Evolutionary conservation across 441 rosid species (phyloP).

Genomic region (Sinapis alba): DNA sequence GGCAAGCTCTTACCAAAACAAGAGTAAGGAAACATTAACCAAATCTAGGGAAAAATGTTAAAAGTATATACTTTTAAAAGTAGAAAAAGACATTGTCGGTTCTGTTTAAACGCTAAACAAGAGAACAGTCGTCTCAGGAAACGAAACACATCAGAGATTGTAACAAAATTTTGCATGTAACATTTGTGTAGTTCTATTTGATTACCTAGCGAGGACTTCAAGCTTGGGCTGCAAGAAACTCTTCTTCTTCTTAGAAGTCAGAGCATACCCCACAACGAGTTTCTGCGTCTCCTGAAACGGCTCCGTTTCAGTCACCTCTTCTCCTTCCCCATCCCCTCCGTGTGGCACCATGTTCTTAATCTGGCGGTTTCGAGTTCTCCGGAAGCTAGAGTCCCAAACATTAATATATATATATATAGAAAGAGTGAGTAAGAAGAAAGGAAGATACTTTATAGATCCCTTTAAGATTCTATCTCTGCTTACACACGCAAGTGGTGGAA

Average conservation of each 20-base stretch:
- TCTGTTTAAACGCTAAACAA: conserved; percentile 16
- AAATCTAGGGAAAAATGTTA: conserved; percentile 37
- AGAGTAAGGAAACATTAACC: conserved; percentile 31
- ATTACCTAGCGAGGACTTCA: conserved; percentile 76
- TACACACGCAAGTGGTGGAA: conserved; percentile 7
- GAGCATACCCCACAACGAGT: conserved; percentile 83
- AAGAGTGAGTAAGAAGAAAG: neutral
- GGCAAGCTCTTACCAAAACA: conserved; percentile 18
- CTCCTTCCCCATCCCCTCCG: conserved; percentile 32
- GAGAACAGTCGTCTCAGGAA: conserved; percentile 16
- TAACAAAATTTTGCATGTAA: neutral
- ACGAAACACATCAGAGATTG: neutral
- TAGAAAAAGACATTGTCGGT: conserved; percentile 29
- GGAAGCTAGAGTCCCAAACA: conserved; percentile 33
- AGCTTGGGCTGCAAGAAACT: conserved; percentile 92
- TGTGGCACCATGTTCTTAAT: conserved; percentile 37
- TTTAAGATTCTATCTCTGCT: conserved; percentile 23
- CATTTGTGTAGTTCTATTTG: neutral
- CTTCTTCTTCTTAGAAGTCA: conserved; percentile 85
- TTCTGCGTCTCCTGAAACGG: conserved; percentile 40
- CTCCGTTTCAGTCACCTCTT: conserved; percentile 14
- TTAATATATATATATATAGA: conserved; percentile 9
- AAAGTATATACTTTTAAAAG: conserved; percentile 22
- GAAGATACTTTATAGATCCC: conserved; percentile 32
- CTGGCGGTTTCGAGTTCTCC: conserved; percentile 34